Base-by-base conservation (phyloP, 805 yeast species). In the Cyberlindnera suaveolens region DNA sequence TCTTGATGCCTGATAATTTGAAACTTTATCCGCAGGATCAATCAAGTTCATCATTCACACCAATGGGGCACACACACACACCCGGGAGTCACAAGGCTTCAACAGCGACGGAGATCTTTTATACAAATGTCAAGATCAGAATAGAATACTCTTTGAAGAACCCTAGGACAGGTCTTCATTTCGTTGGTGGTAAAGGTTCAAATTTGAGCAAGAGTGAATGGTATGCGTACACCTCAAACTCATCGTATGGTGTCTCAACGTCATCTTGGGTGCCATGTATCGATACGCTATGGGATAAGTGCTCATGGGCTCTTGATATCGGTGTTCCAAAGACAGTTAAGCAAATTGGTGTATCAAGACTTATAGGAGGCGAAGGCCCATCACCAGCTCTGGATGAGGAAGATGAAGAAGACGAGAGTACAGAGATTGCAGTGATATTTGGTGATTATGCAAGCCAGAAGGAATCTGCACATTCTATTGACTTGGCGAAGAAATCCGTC, bases 191-290 rank as follows among this genome's bases (percentile, higher is more conserved):
- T 10, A 60, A 63, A 10, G 68, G 72, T 38, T 67, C 80, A 2
- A 68, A 51, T 7, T 41, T 63, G 16, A 55, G 56, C 23, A 70
- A 48, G 60, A 71, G 45, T 31, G 64, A 66, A 38, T 88, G 96
- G 95, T 93, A 83, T 56, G 95, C 87, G 2, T 89, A 85, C 62
- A 91, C 98, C 0, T 71, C 78, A 2, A 90, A 91, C 56, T 72
- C 86, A 5, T 89, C 87, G 26, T 64, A 82, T 36, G 87, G 88
- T 15, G 72, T 84, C 4, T 78, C 93, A 14, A 85, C 98, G 0
- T 86, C 96, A 3, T 83, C 89, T n/a, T 93, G 99, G 99, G 85
- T 93, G 39, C 99, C 99, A 0, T 93, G 99, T 59, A 74, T 93
- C 6, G 97, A 93, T 50, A 85, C 83, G 36, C 62, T 89, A 29